Percentiles rank a stretch among this genome's conserved stretches.
Evolutionary conservation across 176 grass and related monocot species (phyloP).

Genomic region (Avena atlantica): DNA sequence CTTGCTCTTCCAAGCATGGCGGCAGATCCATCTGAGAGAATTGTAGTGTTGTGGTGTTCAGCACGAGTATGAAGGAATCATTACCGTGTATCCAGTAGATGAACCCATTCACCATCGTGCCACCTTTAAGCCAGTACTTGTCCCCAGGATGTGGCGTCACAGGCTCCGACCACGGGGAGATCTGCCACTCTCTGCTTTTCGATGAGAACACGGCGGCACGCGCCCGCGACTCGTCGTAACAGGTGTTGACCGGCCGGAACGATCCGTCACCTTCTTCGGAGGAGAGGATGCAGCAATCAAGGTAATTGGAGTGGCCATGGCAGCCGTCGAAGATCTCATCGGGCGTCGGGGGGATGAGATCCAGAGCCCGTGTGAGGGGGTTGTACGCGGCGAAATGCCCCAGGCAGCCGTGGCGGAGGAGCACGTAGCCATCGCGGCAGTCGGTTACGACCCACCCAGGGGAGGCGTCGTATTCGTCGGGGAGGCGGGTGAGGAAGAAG

Average conservation of each 20-base stretch:
- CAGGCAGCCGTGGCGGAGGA: background rate
- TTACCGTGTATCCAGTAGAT: background rate
- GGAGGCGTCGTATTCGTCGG: background rate
- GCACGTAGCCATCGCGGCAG: background rate
- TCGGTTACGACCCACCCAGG: background rate
- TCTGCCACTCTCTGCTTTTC: background rate
- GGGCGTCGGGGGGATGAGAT: background rate
- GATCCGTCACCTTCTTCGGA: background rate
- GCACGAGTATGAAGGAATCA: background rate
- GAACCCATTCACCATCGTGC: background rate
- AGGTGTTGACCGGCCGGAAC: background rate
- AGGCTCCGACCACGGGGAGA: background rate
- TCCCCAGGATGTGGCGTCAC: background rate
- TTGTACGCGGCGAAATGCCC: background rate
- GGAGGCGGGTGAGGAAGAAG: constrained; percentile 16
- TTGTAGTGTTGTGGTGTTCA: constrained; percentile 3
- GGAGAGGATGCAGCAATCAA: background rate
- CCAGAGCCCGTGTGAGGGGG: constrained; percentile 3
- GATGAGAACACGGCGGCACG: constrained; percentile 9
- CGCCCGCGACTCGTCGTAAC: background rate
- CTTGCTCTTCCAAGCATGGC: background rate
- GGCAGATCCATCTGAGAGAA: constrained; percentile 23
- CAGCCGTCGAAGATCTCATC: background rate
- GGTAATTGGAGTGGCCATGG: background rate
- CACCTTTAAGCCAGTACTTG: background rate